Base-by-base conservation (phyloP, 176 grass and related monocot genomes). In the Musa beccarii region DNA sequence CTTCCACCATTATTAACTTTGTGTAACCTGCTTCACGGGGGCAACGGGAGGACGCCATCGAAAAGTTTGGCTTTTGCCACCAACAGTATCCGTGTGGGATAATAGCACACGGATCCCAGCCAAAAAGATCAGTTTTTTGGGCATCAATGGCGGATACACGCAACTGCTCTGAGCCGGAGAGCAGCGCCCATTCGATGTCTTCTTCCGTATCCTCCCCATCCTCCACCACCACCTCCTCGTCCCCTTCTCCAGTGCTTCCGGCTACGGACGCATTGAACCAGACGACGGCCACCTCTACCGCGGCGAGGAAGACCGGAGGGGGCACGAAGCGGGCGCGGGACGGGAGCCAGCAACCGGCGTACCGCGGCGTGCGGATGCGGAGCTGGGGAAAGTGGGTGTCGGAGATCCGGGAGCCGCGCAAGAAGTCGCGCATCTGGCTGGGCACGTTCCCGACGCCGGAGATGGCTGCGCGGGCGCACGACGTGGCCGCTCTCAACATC, bases 341-440 rank as follows among this genome's bases (percentile, higher is more conserved):
- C 10, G 3, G 19, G 71, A 74, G 71, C 23, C 55, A 55, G 71
- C 83, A 84, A 66, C 89, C 81, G 26, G 66, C 83, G 6, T 96
- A 96, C 75, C 87, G 92, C 22, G 92, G 92, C 70, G 87, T 96
- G 15, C 92, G 92, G 57, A 96, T 96, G 92, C 84, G 92, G 1
- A 86, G 80, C 11, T 96, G 92, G 92, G 92, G 92, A 21, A 96
- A 96, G 76, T 96, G 92, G 92, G 92, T 96, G 69, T 96, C 92
- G 12, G 92, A 96, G 89, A 96, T 96, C 86, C 73, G 92, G 29
- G 92, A 96, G 83, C 92, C 92, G 11, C 77, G 90, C 28, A 96
- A 96, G 85, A 96, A 96, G 81, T 96, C 92, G 0, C 87, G 92
- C 51, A 96, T 96, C 85, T 96, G 93, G 93, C 89, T 96, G 9